Conservation (phyloP, 2,329 filamentous ascomycete species). For the Fusarium torreyae region DNA sequence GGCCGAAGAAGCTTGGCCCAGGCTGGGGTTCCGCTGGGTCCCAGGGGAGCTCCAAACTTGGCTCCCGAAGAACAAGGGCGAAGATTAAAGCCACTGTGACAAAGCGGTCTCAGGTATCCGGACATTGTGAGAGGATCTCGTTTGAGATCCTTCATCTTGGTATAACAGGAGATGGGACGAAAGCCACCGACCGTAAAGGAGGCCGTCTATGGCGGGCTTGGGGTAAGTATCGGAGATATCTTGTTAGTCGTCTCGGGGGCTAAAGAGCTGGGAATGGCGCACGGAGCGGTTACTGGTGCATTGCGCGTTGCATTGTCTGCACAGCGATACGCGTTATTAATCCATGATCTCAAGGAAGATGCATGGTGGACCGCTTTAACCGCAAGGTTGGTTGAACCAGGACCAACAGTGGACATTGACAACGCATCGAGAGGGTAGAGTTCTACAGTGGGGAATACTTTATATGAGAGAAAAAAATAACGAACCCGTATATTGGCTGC, state of each 20-base stretch:
- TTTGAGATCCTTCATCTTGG: constrained; percentile 19
- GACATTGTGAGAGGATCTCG: constrained; percentile 12
- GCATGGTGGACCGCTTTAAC: constrained; percentile 30
- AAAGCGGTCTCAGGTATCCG: constrained; percentile 19
- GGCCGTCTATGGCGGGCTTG: constrained; percentile 8
- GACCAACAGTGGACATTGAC: constrained; percentile 10
- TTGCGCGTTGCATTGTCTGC: constrained; percentile 31
- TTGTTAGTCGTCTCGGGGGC: constrained; percentile 13
- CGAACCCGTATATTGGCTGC: background rate
- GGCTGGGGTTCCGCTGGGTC: constrained; percentile 3
- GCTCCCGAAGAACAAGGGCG: constrained; percentile 11
- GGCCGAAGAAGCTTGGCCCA: constrained; percentile 18
- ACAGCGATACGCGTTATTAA: constrained; percentile 20
- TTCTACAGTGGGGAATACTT: too few relatives aligned
- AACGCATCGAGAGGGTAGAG: constrained; percentile 17
- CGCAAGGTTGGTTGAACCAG: constrained; percentile 18
- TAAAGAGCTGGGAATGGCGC: constrained; percentile 11
- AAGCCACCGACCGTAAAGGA: constrained; percentile 17
- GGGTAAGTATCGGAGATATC: background rate
- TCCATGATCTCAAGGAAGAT: constrained; percentile 8
- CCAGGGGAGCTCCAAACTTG: constrained; percentile 4
- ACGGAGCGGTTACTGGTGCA: constrained; percentile 32
- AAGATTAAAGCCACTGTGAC: constrained; percentile 21
- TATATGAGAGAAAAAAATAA: background rate
- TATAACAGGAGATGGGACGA: constrained; percentile 29